Evolutionary conservation across 805 yeast genomes (phyloP), one percentile per base, ranked within the genome.

Genomic region (Spathaspora girioi): DNA sequence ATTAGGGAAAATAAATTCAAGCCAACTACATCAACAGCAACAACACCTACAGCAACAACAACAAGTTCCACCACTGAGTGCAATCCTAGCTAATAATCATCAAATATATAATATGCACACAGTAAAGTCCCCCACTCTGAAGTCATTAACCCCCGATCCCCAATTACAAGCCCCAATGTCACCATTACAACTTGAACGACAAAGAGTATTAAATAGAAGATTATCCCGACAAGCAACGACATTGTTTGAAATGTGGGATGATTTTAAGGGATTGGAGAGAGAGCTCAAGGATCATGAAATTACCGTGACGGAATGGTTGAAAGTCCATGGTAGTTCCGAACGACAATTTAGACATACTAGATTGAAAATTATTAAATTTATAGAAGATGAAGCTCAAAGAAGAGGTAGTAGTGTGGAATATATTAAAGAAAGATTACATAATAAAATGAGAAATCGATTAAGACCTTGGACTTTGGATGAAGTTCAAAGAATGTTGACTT

Each of bases 221-320:
- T 59, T 65, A 32, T 65, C 68, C 5, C 38, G 69, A 44, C 69
- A 65, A 45, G 68, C 69, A 0, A 54, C 59, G 32, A 60, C 66
- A 14, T 49, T 67, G 9, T 63, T 59, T 50, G 70, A 67, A 51
- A 63, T 67, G 69, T 67, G 71, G 71, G 66, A 67, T 51, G 71
- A 67, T 51, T 67, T 64, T 52, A 67, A 65, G 48, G 55, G 62
- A 5, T 51, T 66, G 20, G 70, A 66, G 44, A 49, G 53, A 20
- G 65, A 58, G 17, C 53, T 67, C 38, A 58, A 56, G 14, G 59
- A 59, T 20, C 57, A 61, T 46, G 64, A 60, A 38, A 56, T 67
- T 27, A 56, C 66, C 15, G 50, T 59, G 8, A 63, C 68, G 5
- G 70, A 66, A 49, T 67, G 71, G 71, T 44, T 65, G 11, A 64